These are phyloP conservation scores for Kalanchoe fedtschenkoi DNA, from an alignment of 164 flowering plant species.

Conservation along the genomic window DNA sequence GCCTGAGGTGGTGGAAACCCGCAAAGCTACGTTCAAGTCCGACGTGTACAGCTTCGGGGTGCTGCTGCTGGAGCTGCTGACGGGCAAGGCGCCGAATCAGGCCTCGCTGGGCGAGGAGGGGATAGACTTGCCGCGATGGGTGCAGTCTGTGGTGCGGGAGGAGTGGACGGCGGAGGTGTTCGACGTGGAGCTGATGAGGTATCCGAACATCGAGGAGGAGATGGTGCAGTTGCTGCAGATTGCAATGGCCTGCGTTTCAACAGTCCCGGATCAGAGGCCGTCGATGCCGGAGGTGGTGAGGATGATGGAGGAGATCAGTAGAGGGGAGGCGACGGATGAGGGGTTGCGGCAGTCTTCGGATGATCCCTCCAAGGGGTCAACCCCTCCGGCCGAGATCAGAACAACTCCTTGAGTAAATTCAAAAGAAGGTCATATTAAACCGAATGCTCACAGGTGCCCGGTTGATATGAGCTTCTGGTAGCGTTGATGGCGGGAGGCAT, in stretches of 20 bases:
- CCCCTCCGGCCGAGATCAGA: slow-evolving; percentile 49
- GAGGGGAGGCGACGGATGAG: slow-evolving; percentile 69
- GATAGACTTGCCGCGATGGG: slow-evolving; percentile 94
- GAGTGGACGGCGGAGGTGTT: slow-evolving; percentile 99
- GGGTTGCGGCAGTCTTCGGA: slow-evolving; percentile 67
- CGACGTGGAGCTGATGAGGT: slow-evolving; percentile 85
- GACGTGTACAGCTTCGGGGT: slow-evolving; percentile 97
- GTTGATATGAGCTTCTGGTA: background rate
- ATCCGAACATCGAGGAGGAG: slow-evolving; percentile 76
- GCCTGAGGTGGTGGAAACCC: slow-evolving; percentile 82
- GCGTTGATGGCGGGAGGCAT: background rate
- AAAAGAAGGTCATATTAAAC: slow-evolving; percentile 25
- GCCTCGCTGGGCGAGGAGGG: slow-evolving; percentile 90
- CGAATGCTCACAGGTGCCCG: background rate
- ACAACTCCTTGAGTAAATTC: slow-evolving; percentile 35
- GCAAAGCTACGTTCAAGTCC: slow-evolving; percentile 67
- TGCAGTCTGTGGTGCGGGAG: slow-evolving; percentile 88
- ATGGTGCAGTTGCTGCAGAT: slow-evolving; percentile 94
- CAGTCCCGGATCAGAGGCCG: slow-evolving; percentile 83
- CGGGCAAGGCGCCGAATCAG: slow-evolving; percentile 92
- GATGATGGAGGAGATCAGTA: slow-evolving; percentile 71
- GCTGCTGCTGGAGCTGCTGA: slow-evolving; percentile 62
- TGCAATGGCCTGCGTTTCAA: slow-evolving; percentile 84
- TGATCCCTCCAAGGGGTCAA: slow-evolving; percentile 75
- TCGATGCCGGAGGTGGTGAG: slow-evolving; percentile 59